phyloP scores from a whole-genome alignment of 2,329 filamentous ascomycete genomes.

The Endocalyx cinctus region DNA sequence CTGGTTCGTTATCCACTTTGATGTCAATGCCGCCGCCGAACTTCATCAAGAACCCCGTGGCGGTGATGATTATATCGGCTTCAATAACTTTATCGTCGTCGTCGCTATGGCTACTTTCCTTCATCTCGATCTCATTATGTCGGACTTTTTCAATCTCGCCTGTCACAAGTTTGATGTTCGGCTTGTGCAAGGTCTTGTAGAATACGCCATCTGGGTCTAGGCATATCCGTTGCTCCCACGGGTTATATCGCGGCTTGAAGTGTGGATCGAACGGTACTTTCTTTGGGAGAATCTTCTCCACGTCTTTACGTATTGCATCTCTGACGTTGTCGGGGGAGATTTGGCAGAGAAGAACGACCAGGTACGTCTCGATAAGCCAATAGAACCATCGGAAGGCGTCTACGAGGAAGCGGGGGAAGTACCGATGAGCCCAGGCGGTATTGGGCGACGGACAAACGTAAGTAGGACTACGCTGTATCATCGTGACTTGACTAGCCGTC shows the following conservation, averaged over 20 bases:
- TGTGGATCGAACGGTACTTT: slow-evolving; percentile 45
- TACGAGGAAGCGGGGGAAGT: slow-evolving; percentile 10
- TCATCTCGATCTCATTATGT: slow-evolving; percentile 35
- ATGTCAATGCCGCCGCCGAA: slow-evolving; percentile 49
- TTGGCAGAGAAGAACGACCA: slow-evolving; percentile 41
- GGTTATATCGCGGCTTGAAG: slow-evolving; percentile 50
- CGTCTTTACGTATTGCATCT: slow-evolving; percentile 36
- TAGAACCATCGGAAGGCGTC: slow-evolving; percentile 25
- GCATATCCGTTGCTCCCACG: slow-evolving; percentile 65
- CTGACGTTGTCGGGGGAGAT: slow-evolving; percentile 42
- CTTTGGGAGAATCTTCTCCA: slow-evolving; percentile 42
- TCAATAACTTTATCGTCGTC: slow-evolving; percentile 39
- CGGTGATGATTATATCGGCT: slow-evolving; percentile 60
- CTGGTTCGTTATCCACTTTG: slow-evolving; percentile 44
- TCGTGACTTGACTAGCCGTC: slow-evolving; percentile 63
- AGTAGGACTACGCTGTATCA: slow-evolving; percentile 72
- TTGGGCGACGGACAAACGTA: slow-evolving; percentile 51
- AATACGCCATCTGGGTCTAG: slow-evolving; percentile 44
- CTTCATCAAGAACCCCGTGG: slow-evolving; percentile 56
- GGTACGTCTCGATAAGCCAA: slow-evolving; percentile 3
- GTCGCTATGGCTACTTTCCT: too few species aligned
- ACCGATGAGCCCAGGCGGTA: slow-evolving; percentile 2
- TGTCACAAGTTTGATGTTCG: slow-evolving; percentile 39
- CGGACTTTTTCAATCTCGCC: slow-evolving; percentile 41
- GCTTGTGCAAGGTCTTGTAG: slow-evolving; percentile 33